phyloP scores from a whole-genome alignment of 352 stramenopile genomes.

The Pelagophyceae sp. region DNA sequence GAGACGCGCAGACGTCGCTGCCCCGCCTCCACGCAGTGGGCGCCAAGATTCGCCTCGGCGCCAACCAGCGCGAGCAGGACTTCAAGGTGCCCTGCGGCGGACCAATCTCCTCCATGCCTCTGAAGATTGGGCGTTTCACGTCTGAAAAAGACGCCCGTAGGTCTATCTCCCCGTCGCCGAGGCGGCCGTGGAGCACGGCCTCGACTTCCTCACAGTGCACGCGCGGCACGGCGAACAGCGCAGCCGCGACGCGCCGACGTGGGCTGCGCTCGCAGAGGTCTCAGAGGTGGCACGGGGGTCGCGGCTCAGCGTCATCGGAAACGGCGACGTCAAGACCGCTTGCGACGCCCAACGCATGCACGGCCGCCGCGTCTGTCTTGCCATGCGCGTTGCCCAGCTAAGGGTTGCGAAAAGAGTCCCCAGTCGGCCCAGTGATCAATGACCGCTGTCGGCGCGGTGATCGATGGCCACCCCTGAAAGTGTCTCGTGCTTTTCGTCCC shows the following conservation, averaged over 20 bases:
- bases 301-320: neutral
- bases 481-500: too few relatives aligned
- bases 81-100: too few relatives aligned
- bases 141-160: too few relatives aligned
- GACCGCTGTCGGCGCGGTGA: too few relatives aligned
- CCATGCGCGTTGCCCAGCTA: too few relatives aligned
- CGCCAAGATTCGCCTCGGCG: neutral
- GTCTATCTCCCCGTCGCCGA: neutral
- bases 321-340: neutral
- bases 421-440: too few relatives aligned
- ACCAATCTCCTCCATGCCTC: too few relatives aligned
- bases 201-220: neutral
- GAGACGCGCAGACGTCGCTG: neutral
- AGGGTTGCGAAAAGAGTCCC: too few relatives aligned
- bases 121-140: too few relatives aligned
- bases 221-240: neutral
- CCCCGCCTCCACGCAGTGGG: neutral
- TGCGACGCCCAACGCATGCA: neutral
- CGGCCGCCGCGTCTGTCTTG: too few relatives aligned
- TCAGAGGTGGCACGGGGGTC: neutral
- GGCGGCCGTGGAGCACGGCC: neutral
- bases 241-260: neutral
- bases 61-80: neutral
- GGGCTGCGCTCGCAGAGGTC: neutral
- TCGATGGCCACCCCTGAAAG: too few relatives aligned